Base-by-base conservation (phyloP, 805 yeast species). In the Candida coleopterorum region DNA sequence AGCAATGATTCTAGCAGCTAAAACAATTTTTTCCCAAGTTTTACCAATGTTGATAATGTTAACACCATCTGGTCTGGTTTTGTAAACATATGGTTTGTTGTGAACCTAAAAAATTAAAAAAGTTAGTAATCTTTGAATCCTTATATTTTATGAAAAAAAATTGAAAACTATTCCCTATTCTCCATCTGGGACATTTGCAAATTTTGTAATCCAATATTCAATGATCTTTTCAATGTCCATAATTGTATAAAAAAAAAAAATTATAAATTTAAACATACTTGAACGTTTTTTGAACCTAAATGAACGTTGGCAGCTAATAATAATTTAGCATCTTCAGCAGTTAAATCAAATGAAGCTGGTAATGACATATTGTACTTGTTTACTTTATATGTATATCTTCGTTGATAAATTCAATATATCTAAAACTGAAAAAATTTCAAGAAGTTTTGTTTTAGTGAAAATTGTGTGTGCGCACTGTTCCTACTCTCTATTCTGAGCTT, bases 1-100 rank as follows among this genome's bases (percentile, higher is more conserved):
- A 71, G 97, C 99, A 67, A 93, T 88, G 75, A 90, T 85, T 79
- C 97, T 93, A 60, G 99, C 98, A 66, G 99, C 99, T 70, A 93
- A 79, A 52, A 90, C 97, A 70, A 89, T 85, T 81, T 90, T 90
- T 81, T 93, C 97, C 97, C 98, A 93, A 64, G 99, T 93, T 81
- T 90, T 89, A 80, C 94, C 94, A 64, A 93, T 78, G 87, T 93
- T 87, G 74, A 93, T 89, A 58, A 93, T 78, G 81, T 88, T 88
- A 62, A 93, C 97, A 83, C 98, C 98, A 71, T 93, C 98, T 75
- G 95, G 93, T 79, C 97, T 89, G 73, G 96, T 83, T 78, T 87
- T 85, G 90, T 76, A 85, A 61, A 90, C 95, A 80, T 87, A 87
- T 72, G 93, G 83, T 71, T 84, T 85, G 82, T 86, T 88, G 86